These are phyloP conservation scores for Fusarium sp. DNA, from an alignment of 2,329 filamentous ascomycete species.

Conservation along the genomic window DNA sequence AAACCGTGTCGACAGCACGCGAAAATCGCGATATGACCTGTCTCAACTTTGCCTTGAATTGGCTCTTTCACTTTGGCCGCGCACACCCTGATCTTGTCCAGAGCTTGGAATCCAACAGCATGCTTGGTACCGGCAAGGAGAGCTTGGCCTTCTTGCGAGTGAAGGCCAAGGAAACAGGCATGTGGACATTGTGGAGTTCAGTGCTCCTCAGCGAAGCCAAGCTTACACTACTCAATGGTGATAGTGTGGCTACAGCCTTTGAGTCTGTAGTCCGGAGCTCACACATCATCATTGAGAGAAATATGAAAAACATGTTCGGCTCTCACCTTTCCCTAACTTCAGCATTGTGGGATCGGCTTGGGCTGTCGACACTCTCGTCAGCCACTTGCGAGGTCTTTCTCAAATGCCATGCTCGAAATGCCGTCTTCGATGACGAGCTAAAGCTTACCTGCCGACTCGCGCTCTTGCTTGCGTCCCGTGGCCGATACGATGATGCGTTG, in stretches of 20 bases:
- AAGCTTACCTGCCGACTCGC: conserved; percentile 80
- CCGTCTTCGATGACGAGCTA: conserved; percentile 80
- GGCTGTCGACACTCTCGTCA: conserved; percentile 67
- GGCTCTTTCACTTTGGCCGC: conserved; percentile 95
- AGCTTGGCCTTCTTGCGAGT: conserved; percentile 85
- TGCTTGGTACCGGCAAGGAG: conserved; percentile 83
- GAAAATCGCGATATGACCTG: conserved; percentile 94
- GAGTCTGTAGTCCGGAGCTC: conserved; percentile 87
- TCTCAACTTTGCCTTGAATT: conserved; percentile 94
- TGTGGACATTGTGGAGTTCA: conserved; percentile 87
- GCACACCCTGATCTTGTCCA: conserved; percentile 82
- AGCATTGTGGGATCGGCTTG: conserved; percentile 81
- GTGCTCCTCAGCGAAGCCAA: conserved; percentile 89
- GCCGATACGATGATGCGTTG: conserved; percentile 77
- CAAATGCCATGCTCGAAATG: conserved; percentile 72
- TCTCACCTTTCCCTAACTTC: conserved; percentile 79
- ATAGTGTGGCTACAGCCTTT: conserved; percentile 72
- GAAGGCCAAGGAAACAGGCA: conserved; percentile 86
- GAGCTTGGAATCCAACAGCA: conserved; percentile 76
- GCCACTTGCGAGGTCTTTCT: conserved; percentile 80
- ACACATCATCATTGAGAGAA: conserved; percentile 82
- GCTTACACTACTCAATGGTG: conserved; percentile 78
- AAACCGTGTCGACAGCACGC: conserved; percentile 92
- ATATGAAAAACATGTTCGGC: conserved; percentile 78
- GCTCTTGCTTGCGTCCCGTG: conserved; percentile 69